Base-by-base conservation (phyloP, 352 stramenopile species). In the Blastocystis sp. region DNA sequence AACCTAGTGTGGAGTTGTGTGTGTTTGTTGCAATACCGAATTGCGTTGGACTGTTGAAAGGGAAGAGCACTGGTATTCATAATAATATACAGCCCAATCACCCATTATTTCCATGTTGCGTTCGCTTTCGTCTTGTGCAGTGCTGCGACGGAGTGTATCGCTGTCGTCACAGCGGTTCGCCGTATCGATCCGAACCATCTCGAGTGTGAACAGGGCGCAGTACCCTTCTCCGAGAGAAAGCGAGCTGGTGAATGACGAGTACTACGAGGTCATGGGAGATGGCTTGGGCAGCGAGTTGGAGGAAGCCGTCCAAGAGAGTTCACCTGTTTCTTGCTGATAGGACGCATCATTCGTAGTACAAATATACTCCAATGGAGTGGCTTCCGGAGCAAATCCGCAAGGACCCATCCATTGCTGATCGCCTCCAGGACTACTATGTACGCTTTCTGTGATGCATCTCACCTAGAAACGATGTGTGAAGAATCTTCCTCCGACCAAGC, bases 381-480 rank as follows among this genome's bases (percentile, higher is more conserved):
- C 40, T 76, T 11, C 38, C 64, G 16, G 53, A 76, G 7, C 64
- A 76, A 44, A 76, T 76, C 29, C 21, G 53, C 21, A n/a, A 76
- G 38, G 36, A 76, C 24, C 64, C 64, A 6, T 14, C 24, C 32
- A 76, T 76, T 57, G 64, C 64, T 21, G 42, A 54, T 57, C 36
- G 42, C 7, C 64, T 76, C 42, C 64, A 76, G 34, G 64, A 76
- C 18, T 76, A 76, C 14, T 76, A 76, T 44, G 64, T 76, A 56
- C 29, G n/a, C 8, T 18, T 56, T 54, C 3, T 29, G 18, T n/a
- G 9, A 16, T 38, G 18, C 1, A 34, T 29, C 53, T 16, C 51
- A 54, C 21, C 21, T 76, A 76, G 64, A 76, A 57, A 56, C 64
- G 64, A 38, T 76, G 64, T 36, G 64, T 76, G 38, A 76, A 76